Base-by-base conservation (phyloP, 2,329 filamentous ascomycete species). In the Neoascochyta sp. region DNA sequence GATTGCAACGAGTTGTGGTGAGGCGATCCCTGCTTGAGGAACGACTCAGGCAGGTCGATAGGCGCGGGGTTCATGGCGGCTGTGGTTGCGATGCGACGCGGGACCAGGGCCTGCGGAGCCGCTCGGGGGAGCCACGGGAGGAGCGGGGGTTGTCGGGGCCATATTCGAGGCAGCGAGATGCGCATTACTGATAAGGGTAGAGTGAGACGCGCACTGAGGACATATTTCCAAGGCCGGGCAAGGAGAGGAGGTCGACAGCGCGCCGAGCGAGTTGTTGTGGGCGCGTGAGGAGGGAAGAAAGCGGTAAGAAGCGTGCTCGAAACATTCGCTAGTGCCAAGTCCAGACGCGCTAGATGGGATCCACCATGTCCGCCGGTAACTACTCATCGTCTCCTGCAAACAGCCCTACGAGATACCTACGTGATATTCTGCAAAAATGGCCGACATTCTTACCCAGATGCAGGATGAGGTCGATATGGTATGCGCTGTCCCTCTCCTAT, bases 391-490 rank as follows among this genome's bases (percentile, higher is more conserved):
- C n/a, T n/a, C n/a, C n/a, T n/a, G n/a, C n/a, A n/a, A n/a, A n/a
- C 20, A n/a, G 20, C 20, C 20, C n/a, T n/a, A n/a, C n/a, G n/a
- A n/a, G n/a, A n/a, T n/a, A n/a, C n/a, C n/a, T n/a, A n/a, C n/a
- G n/a, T n/a, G n/a, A n/a, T n/a, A n/a, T n/a, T n/a, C 15, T 16
- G 5, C 16, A 30, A 55, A 22, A 34, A 87, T 87, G 80, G 75
- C 75, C 16, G 86, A 93, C 57, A 73, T 82, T 41, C 73, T 93
- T 35, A 90, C 86, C 1, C 86, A 92, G 62, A 71, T 92, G 35
- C 86, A 93, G 64, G 85, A 92, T 67, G 81, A 84, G 62, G 77
- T 90, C 39, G 86, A 92, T 54, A 80, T 88, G 73, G 85, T 86
- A 67, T 18, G 63, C 16, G 16, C n/a, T n/a, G n/a, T n/a, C n/a